Base-by-base conservation (phyloP, 1,139 yeast genomes). In the Eremothecium coryli region DNA sequence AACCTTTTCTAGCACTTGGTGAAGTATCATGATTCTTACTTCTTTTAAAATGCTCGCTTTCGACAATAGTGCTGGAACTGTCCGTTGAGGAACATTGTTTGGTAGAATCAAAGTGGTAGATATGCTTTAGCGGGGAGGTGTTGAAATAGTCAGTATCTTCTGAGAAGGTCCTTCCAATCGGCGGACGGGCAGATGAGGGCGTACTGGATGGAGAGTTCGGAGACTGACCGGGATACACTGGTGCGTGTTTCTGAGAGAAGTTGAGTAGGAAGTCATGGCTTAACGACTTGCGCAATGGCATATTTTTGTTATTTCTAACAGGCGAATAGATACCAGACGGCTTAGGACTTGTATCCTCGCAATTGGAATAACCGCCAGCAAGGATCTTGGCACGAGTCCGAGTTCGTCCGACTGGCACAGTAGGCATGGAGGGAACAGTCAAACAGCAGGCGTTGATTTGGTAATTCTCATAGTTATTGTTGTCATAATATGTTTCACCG, bases 81-180 rank as follows among this genome's bases (percentile, higher is more conserved):
- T n/a, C n/a, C n/a, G n/a, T n/a, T n/a, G n/a, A n/a, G n/a, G n/a
- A n/a, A n/a, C n/a, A n/a, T n/a, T n/a, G n/a, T 25, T 25, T 25
- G 12, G 16, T 4, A 15, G 30, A 14, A 27, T 27, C 22, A 18
- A 27, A 27, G 22, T 27, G 30, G 7, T 27, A 53, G 17, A 50
- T 33, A 36, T 53, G 55, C 24, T 51, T 54, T 32, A 53, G 40
- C 5, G 60, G 59, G 5, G 58, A 54, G 3, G 54, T 46, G 34
- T 55, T 54, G 35, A 45, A 55, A 32, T 53, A 54, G 27, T 54
- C 59, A 2, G 58, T 54, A 29, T 52, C 48, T 10, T 50, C 50
- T 24, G 48, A 46, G 21, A 55, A 53, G 30, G 40, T 46, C 26
- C 58, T 42, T 12, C 52, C 44, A 16, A 36, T 27, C 10, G 30